phyloP scores from a whole-genome alignment of 2,329 filamentous ascomycete genomes.

The Scolecobasidium constrictum region DNA sequence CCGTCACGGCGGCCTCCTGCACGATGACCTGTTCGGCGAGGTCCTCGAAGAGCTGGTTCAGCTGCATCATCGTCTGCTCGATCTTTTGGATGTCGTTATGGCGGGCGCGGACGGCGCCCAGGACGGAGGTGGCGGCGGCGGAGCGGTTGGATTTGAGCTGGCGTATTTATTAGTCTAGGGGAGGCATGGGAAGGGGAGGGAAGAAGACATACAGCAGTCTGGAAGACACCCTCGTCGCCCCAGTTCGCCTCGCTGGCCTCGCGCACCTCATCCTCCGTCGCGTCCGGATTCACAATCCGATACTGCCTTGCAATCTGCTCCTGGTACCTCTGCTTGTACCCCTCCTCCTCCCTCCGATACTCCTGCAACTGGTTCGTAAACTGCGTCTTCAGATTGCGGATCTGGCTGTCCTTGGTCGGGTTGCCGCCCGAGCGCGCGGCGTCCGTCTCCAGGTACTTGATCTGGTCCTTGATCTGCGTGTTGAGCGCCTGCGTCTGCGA shows the following conservation, averaged over 20 bases:
- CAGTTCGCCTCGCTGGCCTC: conserved; percentile 61
- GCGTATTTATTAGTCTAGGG: conserved; percentile 8
- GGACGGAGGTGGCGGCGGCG: conserved; percentile 60
- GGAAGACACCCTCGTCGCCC: conserved; percentile 72
- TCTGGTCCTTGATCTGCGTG: conserved; percentile 66
- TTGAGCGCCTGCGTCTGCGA: conserved; percentile 62
- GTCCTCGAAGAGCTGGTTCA: conserved; percentile 60
- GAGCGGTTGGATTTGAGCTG: conserved; percentile 66
- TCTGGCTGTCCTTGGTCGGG: conserved; percentile 58
- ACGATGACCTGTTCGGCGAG: conserved; percentile 64
- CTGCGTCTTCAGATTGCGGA: conserved; percentile 56
- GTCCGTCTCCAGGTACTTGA: conserved; percentile 65
- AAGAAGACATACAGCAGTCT: conserved; percentile 56
- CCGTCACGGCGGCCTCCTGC: conserved; percentile 54
- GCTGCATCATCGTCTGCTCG: conserved; percentile 61
- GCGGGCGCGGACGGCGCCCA: conserved; percentile 69
- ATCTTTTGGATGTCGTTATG: conserved; percentile 78
- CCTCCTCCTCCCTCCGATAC: conserved; percentile 60
- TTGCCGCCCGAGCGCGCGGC: conserved; percentile 53
- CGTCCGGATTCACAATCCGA: conserved; percentile 70
- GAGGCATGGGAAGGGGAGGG: neutral
- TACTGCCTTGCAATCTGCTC: conserved; percentile 75
- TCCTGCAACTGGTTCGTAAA: conserved; percentile 62
- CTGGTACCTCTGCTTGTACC: conserved; percentile 60
- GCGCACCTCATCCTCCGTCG: conserved; percentile 60